phyloP scores from a whole-genome alignment of 768 basidiomycete species.

The Pholiota conissans region DNA sequence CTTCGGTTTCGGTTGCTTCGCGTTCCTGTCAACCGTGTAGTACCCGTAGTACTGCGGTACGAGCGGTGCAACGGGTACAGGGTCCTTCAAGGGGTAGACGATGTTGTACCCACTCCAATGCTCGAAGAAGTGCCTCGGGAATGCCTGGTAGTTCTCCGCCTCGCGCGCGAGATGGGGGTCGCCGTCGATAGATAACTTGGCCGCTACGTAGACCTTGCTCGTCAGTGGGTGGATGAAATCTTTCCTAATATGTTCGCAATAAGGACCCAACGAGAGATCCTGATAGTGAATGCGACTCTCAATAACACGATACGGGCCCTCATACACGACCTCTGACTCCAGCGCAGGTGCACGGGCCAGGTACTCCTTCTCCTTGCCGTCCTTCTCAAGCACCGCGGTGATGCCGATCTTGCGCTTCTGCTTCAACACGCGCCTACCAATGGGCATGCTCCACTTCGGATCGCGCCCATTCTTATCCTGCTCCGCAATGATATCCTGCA shows the following conservation, averaged over 20 bases:
- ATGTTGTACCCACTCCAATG: conserved; percentile 52
- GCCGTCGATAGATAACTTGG: conserved; percentile 40
- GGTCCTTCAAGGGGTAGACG: conserved; percentile 38
- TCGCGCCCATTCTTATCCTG: not conserved
- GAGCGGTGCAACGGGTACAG: conserved; percentile 48
- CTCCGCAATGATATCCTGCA: not conserved
- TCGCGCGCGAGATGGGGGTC: conserved; percentile 41
- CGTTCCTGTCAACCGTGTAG: conserved; percentile 29
- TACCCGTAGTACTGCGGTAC: conserved; percentile 69
- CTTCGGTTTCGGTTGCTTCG: not conserved
- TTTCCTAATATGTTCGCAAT: conserved; percentile 29
- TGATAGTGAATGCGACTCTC: conserved; percentile 30
- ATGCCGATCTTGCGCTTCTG: not conserved
- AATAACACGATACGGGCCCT: conserved; percentile 26
- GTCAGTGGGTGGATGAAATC: conserved; percentile 29
- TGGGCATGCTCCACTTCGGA: not conserved
- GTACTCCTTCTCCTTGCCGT: not conserved
- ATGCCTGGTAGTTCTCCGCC: conserved; percentile 42
- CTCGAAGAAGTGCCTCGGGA: conserved; percentile 46
- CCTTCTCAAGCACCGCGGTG: not conserved
- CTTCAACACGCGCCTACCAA: not conserved
- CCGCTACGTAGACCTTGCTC: conserved; percentile 38
- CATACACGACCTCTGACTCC: conserved; percentile 16
- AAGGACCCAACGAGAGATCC: conserved; percentile 26
- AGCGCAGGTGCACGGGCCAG: not conserved